Conservation (phyloP, 306 rosid species). For the Luffa aegyptiaca region DNA sequence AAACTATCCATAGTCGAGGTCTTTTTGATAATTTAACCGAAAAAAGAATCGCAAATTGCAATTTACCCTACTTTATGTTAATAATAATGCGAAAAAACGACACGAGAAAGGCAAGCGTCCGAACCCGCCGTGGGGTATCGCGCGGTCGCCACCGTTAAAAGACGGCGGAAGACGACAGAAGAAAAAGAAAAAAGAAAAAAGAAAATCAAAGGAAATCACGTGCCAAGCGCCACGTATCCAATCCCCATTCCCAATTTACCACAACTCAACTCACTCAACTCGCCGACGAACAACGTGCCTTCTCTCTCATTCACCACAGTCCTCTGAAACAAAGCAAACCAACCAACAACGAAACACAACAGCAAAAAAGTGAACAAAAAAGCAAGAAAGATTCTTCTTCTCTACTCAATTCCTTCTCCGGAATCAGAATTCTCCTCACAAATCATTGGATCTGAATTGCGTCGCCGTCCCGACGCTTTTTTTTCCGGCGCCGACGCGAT, state of each 20-base stretch:
- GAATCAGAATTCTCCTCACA: neutral
- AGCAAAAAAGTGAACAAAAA: neutral
- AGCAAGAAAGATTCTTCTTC: neutral
- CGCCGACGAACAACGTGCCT: neutral
- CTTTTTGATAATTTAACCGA: too few relatives aligned
- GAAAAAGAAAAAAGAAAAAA: neutral
- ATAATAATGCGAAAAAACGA: neutral
- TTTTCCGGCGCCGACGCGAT: neutral
- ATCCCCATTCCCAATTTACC: neutral
- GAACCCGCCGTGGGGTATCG: neutral
- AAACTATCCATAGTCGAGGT: too few relatives aligned
- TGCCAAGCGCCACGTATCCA: slow-evolving; percentile 5
- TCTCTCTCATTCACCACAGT: neutral
- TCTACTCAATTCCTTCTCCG: neutral
- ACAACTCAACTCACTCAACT: neutral
- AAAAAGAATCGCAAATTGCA: too few relatives aligned
- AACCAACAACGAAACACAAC: neutral
- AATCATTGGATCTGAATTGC: neutral
- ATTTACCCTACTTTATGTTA: too few relatives aligned
- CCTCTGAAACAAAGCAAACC: neutral
- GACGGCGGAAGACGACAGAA: neutral
- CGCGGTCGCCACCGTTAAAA: neutral
- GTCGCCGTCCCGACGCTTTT: neutral
- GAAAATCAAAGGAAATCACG: neutral
- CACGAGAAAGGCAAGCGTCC: neutral